phyloP scores from a whole-genome alignment of 805 yeast genomes.

The Ogataea zsoltii region DNA sequence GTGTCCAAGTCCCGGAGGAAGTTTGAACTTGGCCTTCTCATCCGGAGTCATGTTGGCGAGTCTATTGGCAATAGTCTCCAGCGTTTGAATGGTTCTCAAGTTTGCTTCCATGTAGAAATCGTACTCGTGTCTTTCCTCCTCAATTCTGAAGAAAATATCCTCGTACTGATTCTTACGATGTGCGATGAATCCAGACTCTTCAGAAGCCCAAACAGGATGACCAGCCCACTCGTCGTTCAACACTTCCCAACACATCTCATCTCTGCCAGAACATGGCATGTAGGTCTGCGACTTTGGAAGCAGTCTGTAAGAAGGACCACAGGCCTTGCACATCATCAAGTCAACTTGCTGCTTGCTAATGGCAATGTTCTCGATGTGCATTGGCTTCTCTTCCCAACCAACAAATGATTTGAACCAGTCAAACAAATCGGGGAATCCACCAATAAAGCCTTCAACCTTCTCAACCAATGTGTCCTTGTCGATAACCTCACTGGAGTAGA shows the following conservation, averaged over 20 bases:
- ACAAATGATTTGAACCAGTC: conserved; percentile 93
- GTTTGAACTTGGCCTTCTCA: conserved; percentile 80
- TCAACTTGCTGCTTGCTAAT: conserved; percentile 92
- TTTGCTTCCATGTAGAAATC: conserved; percentile 96
- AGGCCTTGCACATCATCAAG: conserved; percentile 85
- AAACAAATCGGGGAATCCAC: conserved; percentile 73
- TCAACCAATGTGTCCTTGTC: conserved; percentile 80
- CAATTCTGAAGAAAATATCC: conserved; percentile 90
- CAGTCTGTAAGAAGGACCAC: conserved; percentile 92
- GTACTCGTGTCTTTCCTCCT: conserved; percentile 97
- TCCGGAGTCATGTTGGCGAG: conserved; percentile 91
- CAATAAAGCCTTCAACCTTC: conserved; percentile 82
- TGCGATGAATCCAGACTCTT: conserved; percentile 98
- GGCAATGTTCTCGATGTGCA: conserved; percentile 81
- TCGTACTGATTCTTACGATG: conserved; percentile 98
- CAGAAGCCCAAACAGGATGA: conserved; percentile 99
- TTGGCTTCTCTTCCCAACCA: conserved; percentile 82
- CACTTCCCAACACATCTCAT: conserved; percentile 99
- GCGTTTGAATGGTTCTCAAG: conserved; percentile 88
- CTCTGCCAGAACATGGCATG: conserved; percentile 98
- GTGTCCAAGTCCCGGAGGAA: conserved; percentile 93
- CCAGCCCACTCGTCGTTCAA: conserved; percentile 99
- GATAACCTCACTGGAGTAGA: conserved; percentile 88
- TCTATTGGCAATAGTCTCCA: conserved; percentile 92
- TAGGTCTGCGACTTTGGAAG: conserved; percentile 91